phyloP scores from a whole-genome alignment of 345 rosid species.

The Hibiscus trionum region DNA sequence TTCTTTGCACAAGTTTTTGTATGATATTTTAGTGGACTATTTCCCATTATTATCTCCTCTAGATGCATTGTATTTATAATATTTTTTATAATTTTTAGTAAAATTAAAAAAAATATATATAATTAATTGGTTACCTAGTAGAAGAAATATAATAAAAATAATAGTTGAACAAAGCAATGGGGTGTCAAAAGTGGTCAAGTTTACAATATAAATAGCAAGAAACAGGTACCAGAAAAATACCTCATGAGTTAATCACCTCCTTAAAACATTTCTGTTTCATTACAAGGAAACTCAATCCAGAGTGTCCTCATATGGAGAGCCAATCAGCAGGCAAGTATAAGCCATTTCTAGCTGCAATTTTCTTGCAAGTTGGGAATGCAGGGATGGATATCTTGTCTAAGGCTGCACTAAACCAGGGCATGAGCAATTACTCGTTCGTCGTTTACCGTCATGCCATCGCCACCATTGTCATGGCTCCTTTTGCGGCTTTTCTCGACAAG shows the following conservation, averaged over 20 bases:
- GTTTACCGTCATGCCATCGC: conserved; percentile 83
- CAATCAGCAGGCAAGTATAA: conserved; percentile 32
- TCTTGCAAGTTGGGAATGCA: conserved; percentile 73
- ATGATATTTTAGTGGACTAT: no score
- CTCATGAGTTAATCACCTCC: not conserved
- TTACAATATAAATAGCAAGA: not conserved
- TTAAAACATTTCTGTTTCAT: not conserved
- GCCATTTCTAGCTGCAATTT: conserved; percentile 53
- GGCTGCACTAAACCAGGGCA: conserved; percentile 70
- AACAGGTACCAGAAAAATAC: not conserved
- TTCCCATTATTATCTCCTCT: no score
- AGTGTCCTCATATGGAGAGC: conserved; percentile 13
- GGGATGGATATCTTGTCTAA: conserved; percentile 83
- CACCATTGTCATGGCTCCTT: conserved; percentile 65
- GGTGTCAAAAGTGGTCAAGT: not conserved
- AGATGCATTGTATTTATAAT: no score
- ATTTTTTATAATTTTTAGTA: no score
- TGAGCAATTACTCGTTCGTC: conserved; percentile 76
- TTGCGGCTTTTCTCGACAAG: conserved; percentile 66
- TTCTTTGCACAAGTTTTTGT: no score
- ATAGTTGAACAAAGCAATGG: no score
- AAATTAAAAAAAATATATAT: no score
- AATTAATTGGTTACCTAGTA: no score
- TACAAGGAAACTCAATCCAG: not conserved
- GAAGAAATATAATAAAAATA: no score